phyloP scores from a whole-genome alignment of 2,329 filamentous ascomycete species.

The Pseudogymnoascus sp. region DNA sequence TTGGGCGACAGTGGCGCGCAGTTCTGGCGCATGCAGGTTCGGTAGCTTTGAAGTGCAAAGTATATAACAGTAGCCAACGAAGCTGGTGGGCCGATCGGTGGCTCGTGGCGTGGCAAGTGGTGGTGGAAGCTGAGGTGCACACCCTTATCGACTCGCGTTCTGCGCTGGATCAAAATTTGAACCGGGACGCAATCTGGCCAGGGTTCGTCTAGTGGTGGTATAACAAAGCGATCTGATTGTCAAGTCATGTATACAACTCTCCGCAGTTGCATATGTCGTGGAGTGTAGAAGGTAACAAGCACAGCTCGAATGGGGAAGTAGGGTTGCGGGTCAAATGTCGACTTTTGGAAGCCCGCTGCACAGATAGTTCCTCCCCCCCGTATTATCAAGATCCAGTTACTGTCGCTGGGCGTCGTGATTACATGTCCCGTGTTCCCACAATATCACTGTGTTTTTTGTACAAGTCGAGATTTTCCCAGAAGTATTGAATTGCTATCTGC shows the following conservation, averaged over 20 bases:
- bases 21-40: slow-evolving; percentile 1
- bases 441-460: slow-evolving; percentile 4
- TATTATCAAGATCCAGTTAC: not conserved
- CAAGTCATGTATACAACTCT: slow-evolving; percentile 1
- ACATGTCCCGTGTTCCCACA: slow-evolving; percentile 7
- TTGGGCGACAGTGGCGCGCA: not conserved
- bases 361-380: slow-evolving; percentile 7
- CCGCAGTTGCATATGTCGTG: slow-evolving; percentile 7
- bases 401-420: not conserved
- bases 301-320: slow-evolving; percentile 4
- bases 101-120: not conserved
- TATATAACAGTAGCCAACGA: not conserved
- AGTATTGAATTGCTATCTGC: slow-evolving; percentile 8
- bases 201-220: not conserved
- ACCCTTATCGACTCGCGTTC: not conserved
- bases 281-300: slow-evolving; percentile 4
- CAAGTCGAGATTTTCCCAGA: not conserved
- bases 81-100: not conserved
- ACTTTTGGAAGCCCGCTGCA: not conserved
- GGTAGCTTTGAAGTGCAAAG: not conserved
- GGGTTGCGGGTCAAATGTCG: slow-evolving; percentile 6
- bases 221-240: not conserved
- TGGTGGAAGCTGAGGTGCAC: not conserved
- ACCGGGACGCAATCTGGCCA: not conserved
- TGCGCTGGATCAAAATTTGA: not conserved